Evolutionary conservation across 2,329 filamentous ascomycete genomes (phyloP).

Genomic region (Trichophyton mentagrophytes): DNA sequence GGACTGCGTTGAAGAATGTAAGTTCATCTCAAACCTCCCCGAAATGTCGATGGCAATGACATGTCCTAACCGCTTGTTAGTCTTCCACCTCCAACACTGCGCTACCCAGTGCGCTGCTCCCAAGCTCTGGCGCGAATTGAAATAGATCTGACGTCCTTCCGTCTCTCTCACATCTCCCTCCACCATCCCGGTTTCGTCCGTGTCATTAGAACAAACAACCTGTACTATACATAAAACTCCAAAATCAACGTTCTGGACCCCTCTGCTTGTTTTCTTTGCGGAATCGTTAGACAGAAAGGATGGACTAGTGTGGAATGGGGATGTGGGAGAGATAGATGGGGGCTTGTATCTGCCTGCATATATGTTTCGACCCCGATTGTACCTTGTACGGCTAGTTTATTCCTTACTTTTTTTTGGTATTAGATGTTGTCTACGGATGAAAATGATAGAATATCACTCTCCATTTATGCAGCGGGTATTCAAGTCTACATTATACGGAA

Average conservation of each 20-base stretch:
- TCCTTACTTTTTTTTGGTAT: neutral
- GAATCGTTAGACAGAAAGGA: no score
- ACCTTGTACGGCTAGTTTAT: neutral
- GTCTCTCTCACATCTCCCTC: neutral
- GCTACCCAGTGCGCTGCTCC: slow-evolving; percentile 84
- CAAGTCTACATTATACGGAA: no score
- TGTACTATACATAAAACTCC: slow-evolving; percentile 1
- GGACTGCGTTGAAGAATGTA: slow-evolving; percentile 99
- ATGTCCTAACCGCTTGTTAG: slow-evolving; percentile 34
- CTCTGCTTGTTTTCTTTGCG: neutral
- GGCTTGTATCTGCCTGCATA: neutral
- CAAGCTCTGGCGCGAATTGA: slow-evolving; percentile 62
- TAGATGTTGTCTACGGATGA: neutral
- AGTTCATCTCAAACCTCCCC: slow-evolving; percentile 34
- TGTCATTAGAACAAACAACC: neutral
- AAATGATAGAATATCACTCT: slow-evolving; percentile 1
- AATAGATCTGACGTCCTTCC: neutral
- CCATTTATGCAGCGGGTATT: no score
- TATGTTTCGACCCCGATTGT: neutral
- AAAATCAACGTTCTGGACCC: neutral
- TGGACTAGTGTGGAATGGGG: neutral
- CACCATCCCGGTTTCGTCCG: neutral
- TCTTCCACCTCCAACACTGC: slow-evolving; percentile 98
- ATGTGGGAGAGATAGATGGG: neutral
- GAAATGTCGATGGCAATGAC: neutral